phyloP scores from a whole-genome alignment of 208 protist genomes.

The Leishmania braziliensis region DNA sequence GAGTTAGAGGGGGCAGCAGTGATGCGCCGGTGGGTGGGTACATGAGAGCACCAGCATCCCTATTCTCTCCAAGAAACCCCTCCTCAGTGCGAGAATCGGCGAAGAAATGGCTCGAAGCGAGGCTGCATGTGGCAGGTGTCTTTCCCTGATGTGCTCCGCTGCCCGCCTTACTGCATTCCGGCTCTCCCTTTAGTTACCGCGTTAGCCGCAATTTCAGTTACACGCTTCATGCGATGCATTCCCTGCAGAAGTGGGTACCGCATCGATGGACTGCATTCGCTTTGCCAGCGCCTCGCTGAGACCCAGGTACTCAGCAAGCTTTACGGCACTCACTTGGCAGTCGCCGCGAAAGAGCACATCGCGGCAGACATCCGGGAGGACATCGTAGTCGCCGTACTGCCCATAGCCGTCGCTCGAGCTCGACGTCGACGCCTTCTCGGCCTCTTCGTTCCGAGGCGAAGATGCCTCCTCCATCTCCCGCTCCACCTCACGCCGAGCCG shows the following conservation, averaged over 20 bases:
- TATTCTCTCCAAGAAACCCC: not conserved
- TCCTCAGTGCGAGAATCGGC: not conserved
- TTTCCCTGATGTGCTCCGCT: not conserved
- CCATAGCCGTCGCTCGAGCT: conserved; percentile 67
- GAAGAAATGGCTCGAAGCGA: not conserved
- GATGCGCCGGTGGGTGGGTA: not conserved
- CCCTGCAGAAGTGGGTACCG: not conserved
- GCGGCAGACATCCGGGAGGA: conserved; percentile 33
- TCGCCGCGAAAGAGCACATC: conserved; percentile 83
- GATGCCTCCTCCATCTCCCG: no score
- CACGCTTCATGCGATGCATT: not conserved
- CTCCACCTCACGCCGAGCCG: not conserved
- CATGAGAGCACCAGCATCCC: not conserved
- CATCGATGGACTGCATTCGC: not conserved
- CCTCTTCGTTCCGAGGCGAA: not conserved
- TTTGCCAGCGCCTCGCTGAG: conserved; percentile 38
- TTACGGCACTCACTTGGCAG: not conserved
- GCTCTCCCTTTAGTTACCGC: not conserved
- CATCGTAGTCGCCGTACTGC: conserved; percentile 39
- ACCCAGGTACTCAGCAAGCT: conserved; percentile 52
- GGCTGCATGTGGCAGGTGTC: not conserved
- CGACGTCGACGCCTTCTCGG: not conserved
- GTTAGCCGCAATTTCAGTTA: not conserved
- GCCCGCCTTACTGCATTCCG: not conserved
- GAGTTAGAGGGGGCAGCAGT: not conserved